Conservation (phyloP, 192 early-diverging fungal genomes). For the Backusella circina region DNA sequence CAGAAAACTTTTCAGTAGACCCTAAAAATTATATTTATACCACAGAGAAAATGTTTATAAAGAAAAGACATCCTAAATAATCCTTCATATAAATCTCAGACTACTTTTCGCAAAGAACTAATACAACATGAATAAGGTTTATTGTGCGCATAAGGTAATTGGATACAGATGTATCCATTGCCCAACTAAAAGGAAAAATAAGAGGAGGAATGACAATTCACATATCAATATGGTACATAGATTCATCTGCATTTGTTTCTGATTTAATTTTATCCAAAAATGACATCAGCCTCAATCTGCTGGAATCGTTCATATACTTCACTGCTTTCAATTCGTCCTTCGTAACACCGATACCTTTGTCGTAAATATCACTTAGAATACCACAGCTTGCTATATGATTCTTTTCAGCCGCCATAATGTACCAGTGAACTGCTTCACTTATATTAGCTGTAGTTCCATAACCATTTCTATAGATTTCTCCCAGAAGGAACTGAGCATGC, state of each 20-base stretch:
- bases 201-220: neutral
- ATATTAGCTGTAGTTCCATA: neutral
- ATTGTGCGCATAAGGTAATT: no score
- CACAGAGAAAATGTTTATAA: no score
- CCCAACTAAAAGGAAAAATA: neutral
- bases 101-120: no score
- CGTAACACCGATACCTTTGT: neutral
- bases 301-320: neutral
- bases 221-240: neutral
- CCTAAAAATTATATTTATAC: no score
- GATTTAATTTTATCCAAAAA: neutral
- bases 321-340: neutral
- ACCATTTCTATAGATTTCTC: neutral
- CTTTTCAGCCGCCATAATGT: neutral
- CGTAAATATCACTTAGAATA: neutral
- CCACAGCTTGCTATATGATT: neutral
- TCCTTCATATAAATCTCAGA: no score
- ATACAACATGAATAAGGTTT: no score
- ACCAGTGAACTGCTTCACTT: neutral
- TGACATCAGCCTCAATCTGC: neutral
- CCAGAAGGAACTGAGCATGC: neutral
- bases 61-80: no score
- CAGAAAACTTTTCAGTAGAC: no score
- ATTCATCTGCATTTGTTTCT: neutral
- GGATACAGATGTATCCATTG: neutral